Evolutionary conservation across 768 basidiomycete genomes (phyloP).

Genomic region (Punctularia strigosozonata): DNA sequence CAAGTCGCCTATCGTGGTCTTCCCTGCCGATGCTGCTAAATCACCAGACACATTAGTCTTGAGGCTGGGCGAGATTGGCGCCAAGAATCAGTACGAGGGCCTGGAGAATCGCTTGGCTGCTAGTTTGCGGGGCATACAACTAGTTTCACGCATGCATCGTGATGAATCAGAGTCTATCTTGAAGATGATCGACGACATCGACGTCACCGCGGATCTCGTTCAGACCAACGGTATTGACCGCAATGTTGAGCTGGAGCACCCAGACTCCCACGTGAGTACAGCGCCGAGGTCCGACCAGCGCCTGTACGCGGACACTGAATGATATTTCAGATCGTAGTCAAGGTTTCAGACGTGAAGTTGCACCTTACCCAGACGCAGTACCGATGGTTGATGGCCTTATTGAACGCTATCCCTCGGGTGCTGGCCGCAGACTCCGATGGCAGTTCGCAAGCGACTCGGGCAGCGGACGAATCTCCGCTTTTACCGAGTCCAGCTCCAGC

Average conservation of each 20-base stretch:
- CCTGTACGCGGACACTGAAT: not conserved
- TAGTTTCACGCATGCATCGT: slow-evolving; percentile 56
- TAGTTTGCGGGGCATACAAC: slow-evolving; percentile 71
- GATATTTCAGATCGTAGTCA: slow-evolving; percentile 46
- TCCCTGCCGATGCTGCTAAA: slow-evolving; percentile 56
- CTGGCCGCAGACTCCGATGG: slow-evolving; percentile 38
- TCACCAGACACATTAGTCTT: slow-evolving; percentile 65
- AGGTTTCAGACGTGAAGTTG: slow-evolving; percentile 75
- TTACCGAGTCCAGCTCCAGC: too few species aligned
- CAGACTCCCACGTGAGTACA: slow-evolving; percentile 61
- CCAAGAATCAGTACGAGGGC: slow-evolving; percentile 61
- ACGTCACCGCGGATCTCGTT: slow-evolving; percentile 54
- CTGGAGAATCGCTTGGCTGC: slow-evolving; percentile 53
- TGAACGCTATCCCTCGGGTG: slow-evolving; percentile 56
- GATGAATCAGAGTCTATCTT: slow-evolving; percentile 39
- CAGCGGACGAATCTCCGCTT: slow-evolving; percentile 13
- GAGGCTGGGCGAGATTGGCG: slow-evolving; percentile 81
- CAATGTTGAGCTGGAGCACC: slow-evolving; percentile 34
- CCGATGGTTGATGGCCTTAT: slow-evolving; percentile 50
- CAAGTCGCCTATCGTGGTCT: slow-evolving; percentile 84
- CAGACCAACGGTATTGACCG: slow-evolving; percentile 51
- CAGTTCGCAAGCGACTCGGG: slow-evolving; percentile 19
- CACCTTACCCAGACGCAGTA: slow-evolving; percentile 83
- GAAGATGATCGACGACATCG: slow-evolving; percentile 89
- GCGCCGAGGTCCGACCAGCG: not conserved